Base-by-base conservation (phyloP, 2,329 filamentous ascomycete genomes). In the Decorospora gaudefroyi region DNA sequence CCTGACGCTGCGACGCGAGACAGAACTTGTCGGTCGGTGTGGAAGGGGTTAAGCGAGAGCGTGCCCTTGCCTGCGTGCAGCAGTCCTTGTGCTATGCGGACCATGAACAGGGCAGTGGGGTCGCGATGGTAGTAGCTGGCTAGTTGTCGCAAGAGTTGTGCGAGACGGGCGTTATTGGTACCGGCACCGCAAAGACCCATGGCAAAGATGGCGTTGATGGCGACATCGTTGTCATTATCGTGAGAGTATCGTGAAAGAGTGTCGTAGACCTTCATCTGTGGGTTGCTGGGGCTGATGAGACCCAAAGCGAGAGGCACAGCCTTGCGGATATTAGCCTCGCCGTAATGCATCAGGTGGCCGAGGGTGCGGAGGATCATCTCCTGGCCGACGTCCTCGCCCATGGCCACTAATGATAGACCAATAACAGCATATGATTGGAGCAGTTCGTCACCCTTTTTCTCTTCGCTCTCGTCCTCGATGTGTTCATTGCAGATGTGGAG, bases 251-350 rank as follows among this genome's bases (percentile, higher is more conserved):
- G 82, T 37, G 93, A 99, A 8, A 99, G 78, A 0, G 93, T 99
- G 71, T 99, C 93, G 76, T 99, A 99, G 33, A 99, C 88, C 79
- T 97, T 99, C 92, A 99, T 99, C 71, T 99, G 95, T 8, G 93
- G 93, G 76, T 99, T 99, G 75, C 90, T 96, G 9, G 95, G 90
- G 74, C 89, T 96, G 67, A 99, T 86, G 41, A 99, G 81, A 64
- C 91, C 95, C 90, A 99, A 95, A 17, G 93, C 93, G 41, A 99
- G 79, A 23, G 93, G 93, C 19, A 99, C 93, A 13, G 91, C 92
- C 67, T 93, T 93, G 51, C 93, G 87, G 62, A 99, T 99, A 69
- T 99, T 97, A 67, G 91, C 81, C 71, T 96, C 92, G 53, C 95
- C 93, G 65, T 99, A 99, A 75, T 99, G 93, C 93, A 99, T 99